Evolutionary conservation across 2,329 filamentous ascomycete genomes (phyloP).

Genomic region (Pyricularia pennisetigena): DNA sequence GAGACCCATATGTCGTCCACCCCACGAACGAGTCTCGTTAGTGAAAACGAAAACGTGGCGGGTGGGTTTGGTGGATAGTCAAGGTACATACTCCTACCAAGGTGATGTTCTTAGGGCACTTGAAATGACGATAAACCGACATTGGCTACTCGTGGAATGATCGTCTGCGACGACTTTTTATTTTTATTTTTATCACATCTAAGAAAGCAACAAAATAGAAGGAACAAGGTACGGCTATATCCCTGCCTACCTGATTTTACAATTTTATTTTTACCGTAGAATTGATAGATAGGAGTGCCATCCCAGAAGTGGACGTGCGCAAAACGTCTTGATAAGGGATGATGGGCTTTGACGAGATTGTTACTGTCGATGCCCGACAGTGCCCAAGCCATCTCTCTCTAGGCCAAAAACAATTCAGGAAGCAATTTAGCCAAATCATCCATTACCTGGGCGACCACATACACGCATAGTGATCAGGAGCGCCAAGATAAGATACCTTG

Average conservation of each 20-base stretch:
- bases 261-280: background rate
- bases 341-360: background rate
- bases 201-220: background rate
- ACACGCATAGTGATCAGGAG: background rate
- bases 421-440: background rate
- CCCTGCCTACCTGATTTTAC: background rate
- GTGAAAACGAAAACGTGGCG: background rate
- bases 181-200: background rate
- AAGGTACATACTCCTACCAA: background rate
- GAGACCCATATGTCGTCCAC: background rate
- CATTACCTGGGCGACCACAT: background rate
- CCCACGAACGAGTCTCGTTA: background rate
- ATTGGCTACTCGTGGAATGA: too few relatives aligned
- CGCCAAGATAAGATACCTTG: background rate
- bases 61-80: background rate
- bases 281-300: background rate
- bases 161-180: too few relatives aligned
- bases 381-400: background rate
- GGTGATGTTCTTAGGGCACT: background rate
- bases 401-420: background rate
- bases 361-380: background rate
- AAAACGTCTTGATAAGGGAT: background rate
- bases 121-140: background rate
- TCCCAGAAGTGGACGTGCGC: background rate
- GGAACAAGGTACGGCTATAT: too few relatives aligned